Base-by-base conservation (phyloP, 2,329 filamentous ascomycete species). In the Aspergillus sp. region DNA sequence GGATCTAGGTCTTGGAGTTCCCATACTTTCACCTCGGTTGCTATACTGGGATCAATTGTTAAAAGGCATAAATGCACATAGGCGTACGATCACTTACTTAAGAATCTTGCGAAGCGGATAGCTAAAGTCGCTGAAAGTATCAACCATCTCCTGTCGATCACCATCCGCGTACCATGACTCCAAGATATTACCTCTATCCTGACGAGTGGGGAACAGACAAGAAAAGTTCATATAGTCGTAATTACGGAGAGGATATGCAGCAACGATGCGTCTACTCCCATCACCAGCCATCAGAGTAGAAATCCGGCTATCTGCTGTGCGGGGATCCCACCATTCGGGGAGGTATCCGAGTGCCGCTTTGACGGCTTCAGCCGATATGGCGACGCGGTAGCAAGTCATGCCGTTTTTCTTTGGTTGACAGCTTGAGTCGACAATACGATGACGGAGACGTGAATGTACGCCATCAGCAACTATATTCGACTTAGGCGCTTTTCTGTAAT, bases 201-300 rank as follows among this genome's bases (percentile, higher is more conserved):
- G n/a, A 3, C 25, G 38, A 9, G 39, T 35, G 4, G 45, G 45
- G 17, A 47, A 47, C 4, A 47, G 23, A 20, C 22, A 32, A n/a
- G 45, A 47, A 15, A 47, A 25, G 39, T 43, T 47, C 25, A 47
- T 47, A 9, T 47, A 47, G 0, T 47, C 38, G 39, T 42, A 43
- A 5, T 43, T 35, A 2, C 39, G 45, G 2, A 47, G 30, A 6
- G 45, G 23, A 23, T 47, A 47, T 20, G 25, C 19, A 3, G 39
- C 39, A 22, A 43, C 22, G n/a, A 43, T 42, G 2, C 45, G 45
- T 13, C 33, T 33, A 33, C 38, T 47, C 3, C 45, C 45, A 19
- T 47, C 45, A 3, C 38, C 38, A 5, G 45, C 25, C 23, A 42
- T n/a, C 3, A 42, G 12, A 7, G 35, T 19, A 38, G 23, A 47